Conservation (phyloP, 2,329 filamentous ascomycete genomes). For the Cryphonectria japonica region DNA sequence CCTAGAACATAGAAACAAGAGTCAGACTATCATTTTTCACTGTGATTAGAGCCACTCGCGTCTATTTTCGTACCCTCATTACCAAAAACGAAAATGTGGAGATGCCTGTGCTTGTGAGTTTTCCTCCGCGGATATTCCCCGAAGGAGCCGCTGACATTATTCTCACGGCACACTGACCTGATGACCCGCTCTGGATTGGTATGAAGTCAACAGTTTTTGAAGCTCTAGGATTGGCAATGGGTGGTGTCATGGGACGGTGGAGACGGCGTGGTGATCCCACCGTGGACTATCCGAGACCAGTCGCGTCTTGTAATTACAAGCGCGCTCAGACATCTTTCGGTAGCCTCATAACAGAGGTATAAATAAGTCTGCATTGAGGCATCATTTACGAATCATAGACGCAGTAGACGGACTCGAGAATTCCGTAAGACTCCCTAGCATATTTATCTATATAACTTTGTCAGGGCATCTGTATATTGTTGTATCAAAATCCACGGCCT, state of each 20-base stretch:
- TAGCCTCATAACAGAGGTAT: not conserved
- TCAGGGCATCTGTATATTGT: not conserved
- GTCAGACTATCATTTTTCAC: not conserved
- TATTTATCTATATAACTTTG: not conserved
- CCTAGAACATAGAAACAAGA: not conserved
- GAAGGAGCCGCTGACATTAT: not conserved
- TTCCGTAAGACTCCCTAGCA: not conserved
- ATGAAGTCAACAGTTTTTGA: not conserved
- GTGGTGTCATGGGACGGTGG: not conserved
- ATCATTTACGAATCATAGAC: not conserved
- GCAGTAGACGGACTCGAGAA: not conserved
- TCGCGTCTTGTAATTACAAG: not conserved
- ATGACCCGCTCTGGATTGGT: not conserved
- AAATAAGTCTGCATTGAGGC: not conserved
- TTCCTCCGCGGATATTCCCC: conserved; percentile 4
- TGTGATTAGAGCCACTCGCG: not conserved
- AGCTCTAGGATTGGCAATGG: not conserved
- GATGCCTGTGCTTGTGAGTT: not conserved
- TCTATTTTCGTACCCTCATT: not conserved
- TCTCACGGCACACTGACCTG: not conserved
- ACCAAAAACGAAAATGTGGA: not conserved
- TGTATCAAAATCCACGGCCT: not conserved
- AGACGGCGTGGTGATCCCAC: not conserved
- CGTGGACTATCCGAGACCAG: not conserved
- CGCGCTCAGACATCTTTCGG: not conserved